phyloP scores from a whole-genome alignment of 140 eudicot species.

The Bidens hawaiensis region DNA sequence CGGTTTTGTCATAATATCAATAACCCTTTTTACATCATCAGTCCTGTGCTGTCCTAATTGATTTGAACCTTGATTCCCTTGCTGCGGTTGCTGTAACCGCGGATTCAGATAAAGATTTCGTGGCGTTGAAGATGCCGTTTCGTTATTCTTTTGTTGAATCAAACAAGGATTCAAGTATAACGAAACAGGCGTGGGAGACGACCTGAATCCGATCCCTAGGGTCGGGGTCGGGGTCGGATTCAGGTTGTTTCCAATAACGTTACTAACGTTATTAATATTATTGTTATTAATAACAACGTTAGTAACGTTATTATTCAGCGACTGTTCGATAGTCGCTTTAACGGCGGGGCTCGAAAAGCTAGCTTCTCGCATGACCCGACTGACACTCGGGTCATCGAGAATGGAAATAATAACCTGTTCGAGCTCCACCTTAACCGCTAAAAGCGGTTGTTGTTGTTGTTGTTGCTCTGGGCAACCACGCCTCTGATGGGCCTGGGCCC shows the following conservation, averaged over 20 bases:
- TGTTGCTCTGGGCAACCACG: slow-evolving; percentile 98
- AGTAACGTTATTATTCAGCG: too few species aligned
- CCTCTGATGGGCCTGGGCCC: slow-evolving; percentile 97
- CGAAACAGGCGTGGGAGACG: slow-evolving; percentile 8
- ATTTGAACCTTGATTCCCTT: slow-evolving; percentile 15
- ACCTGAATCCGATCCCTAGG: slow-evolving; percentile 34
- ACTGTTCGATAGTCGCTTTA: slow-evolving; percentile 84
- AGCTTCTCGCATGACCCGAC: slow-evolving; percentile 96
- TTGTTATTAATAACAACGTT: too few species aligned
- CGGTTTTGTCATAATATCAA: slow-evolving; percentile 57
- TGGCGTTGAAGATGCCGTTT: slow-evolving; percentile 31
- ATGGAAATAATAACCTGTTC: slow-evolving; percentile 79
- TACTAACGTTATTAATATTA: slow-evolving; percentile 30
- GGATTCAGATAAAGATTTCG: slow-evolving; percentile 45
- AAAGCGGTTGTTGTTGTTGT: slow-evolving; percentile 90
- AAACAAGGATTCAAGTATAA: slow-evolving; percentile 61
- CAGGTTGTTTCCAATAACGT: slow-evolving; percentile 7
- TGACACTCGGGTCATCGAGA: slow-evolving; percentile 94
- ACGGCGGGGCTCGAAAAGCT: slow-evolving; percentile 96
- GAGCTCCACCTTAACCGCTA: slow-evolving; percentile 93
- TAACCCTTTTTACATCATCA: slow-evolving; percentile 68
- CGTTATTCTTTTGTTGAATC: slow-evolving; percentile 34
- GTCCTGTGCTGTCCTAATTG: slow-evolving; percentile 28
- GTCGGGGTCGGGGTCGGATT: neutral
- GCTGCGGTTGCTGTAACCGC: slow-evolving; percentile 13